These are phyloP conservation scores for Wallacemonas rigidus DNA, from an alignment of 208 protist species.

Conservation along the genomic window DNA sequence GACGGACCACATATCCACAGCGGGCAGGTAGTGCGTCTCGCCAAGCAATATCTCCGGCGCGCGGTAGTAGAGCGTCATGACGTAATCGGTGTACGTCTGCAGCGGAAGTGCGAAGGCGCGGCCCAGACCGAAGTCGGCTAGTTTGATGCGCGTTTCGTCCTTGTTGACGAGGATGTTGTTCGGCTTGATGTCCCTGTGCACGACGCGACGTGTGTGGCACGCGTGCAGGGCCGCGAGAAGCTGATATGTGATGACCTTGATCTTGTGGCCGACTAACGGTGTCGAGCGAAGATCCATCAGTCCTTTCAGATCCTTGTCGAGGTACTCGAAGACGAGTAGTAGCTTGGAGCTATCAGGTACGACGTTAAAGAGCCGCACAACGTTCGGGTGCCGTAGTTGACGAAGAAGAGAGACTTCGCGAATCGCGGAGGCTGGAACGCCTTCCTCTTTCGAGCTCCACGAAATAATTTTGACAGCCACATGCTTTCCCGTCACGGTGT, in stretches of 20 bases:
- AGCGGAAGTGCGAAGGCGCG: slow-evolving; percentile 81
- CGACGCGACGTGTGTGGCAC: slow-evolving; percentile 85
- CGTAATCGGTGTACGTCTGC: slow-evolving; percentile 89
- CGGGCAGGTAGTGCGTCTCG: slow-evolving; percentile 77
- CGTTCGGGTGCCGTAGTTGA: slow-evolving; percentile 90
- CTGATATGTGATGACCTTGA: slow-evolving; percentile 82
- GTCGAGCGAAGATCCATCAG: slow-evolving; percentile 84
- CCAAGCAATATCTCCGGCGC: slow-evolving; percentile 94
- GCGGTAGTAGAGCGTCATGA: slow-evolving; percentile 95
- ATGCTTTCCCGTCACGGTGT: slow-evolving; percentile 58
- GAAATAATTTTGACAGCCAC: slow-evolving; percentile 88
- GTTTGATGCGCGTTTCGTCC: slow-evolving; percentile 77
- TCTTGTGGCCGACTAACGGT: slow-evolving; percentile 53
- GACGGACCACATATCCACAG: slow-evolving; percentile 94
- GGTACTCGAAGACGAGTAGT: slow-evolving; percentile 97
- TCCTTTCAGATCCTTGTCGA: slow-evolving; percentile 96
- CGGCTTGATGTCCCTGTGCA: slow-evolving; percentile 93
- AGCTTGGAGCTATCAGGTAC: slow-evolving; percentile 93
- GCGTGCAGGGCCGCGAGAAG: slow-evolving; percentile 78
- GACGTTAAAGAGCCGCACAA: slow-evolving; percentile 95
- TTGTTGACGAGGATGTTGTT: slow-evolving; percentile 86
- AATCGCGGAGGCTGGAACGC: slow-evolving; percentile 90
- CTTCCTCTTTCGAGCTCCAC: slow-evolving; percentile 79
- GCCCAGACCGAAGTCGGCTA: slow-evolving; percentile 92
- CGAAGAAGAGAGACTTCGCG: slow-evolving; percentile 93